Base-by-base conservation (phyloP, 352 stramenopile genomes). In the Phytophthora ohioensis region DNA sequence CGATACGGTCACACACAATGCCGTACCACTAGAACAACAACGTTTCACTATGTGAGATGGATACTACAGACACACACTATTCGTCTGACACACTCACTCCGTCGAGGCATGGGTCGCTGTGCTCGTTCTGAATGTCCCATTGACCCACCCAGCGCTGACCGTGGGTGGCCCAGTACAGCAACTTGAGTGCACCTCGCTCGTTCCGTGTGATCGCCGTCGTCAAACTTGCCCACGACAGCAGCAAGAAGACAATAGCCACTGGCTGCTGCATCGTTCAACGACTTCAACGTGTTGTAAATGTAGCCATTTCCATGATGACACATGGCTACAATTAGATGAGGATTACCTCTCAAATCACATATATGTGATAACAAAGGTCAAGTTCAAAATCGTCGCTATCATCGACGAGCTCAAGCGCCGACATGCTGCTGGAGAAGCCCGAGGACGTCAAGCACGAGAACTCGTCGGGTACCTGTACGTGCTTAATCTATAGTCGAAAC, bases 381-480 rank as follows among this genome's bases (percentile, higher is more conserved):
- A 57, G 9, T 38, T 38, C 38, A 66, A 45, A 54, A 56, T 10
- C 35, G 17, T 48, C 42, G 5, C 13, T 15, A 39, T 35, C 30
- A 13, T 43, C 31, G 35, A 46, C 21, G 21, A 43, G 51, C 51
- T 35, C 30, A n/a, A 45, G 30, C 31, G 49, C 43, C 15, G 70
- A 76, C 5, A 96, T 96, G 88, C 77, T 94, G 66, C 75, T 96
- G 57, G 88, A 94, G 66, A 96, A 96, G 65, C 88, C 88, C 8
- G 71, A 83, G 57, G 79, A 80, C 65, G 87, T 96, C 63, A 87
- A 81, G 60, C 88, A 96, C 69, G 79, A 90, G 63, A 94, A 90
- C 55, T 68, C 82, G 6, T 84, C 88, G 11, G 84, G 84, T 17
- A 89, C 79, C 17, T 83, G 85, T 92, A 57, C 58, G 75, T 76